Percentiles rank a stretch among this genome's conserved stretches.
phyloP scores from a whole-genome alignment of 2,329 filamentous ascomycete genomes.

The Biscogniauxia sp. region DNA sequence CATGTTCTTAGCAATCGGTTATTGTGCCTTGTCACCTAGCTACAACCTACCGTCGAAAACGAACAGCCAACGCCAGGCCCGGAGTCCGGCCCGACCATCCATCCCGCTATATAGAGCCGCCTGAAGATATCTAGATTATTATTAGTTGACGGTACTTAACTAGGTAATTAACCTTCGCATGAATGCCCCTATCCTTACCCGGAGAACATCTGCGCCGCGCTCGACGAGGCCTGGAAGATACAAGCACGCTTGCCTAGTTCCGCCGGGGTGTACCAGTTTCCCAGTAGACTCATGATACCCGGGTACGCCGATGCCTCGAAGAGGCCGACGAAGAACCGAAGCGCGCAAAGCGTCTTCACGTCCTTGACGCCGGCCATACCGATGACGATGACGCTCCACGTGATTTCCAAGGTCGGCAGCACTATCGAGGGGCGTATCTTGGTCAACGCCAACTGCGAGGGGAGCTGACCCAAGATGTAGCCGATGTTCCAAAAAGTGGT shows the following conservation, averaged over 20 bases:
- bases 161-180: no score
- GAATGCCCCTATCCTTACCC: slow-evolving; percentile 33
- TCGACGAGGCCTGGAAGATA: slow-evolving; percentile 48
- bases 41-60: slow-evolving; percentile 12
- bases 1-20: not conserved
- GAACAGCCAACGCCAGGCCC: slow-evolving; percentile 57
- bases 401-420: slow-evolving; percentile 40
- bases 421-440: slow-evolving; percentile 42
- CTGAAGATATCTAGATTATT: slow-evolving; percentile 39
- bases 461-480: slow-evolving; percentile 39
- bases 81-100: slow-evolving; percentile 46
- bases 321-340: slow-evolving; percentile 44
- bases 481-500: slow-evolving; percentile 37
- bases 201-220: slow-evolving; percentile 55
- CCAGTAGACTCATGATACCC: slow-evolving; percentile 43
- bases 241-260: slow-evolving; percentile 51
- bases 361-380: slow-evolving; percentile 31
- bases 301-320: slow-evolving; percentile 41
- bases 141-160: not conserved
- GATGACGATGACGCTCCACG: slow-evolving; percentile 37
- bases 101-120: slow-evolving; percentile 52
- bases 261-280: slow-evolving; percentile 41
- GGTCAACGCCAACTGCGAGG: slow-evolving; percentile 38
- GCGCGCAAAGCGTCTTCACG: slow-evolving; percentile 37
- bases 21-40: not conserved